Percentiles rank a stretch among this genome's conserved stretches.
These are phyloP conservation scores for Parmelia sp. DNA, from an alignment of 495 filamentous ascomycete genomes.

Conservation along the genomic window DNA sequence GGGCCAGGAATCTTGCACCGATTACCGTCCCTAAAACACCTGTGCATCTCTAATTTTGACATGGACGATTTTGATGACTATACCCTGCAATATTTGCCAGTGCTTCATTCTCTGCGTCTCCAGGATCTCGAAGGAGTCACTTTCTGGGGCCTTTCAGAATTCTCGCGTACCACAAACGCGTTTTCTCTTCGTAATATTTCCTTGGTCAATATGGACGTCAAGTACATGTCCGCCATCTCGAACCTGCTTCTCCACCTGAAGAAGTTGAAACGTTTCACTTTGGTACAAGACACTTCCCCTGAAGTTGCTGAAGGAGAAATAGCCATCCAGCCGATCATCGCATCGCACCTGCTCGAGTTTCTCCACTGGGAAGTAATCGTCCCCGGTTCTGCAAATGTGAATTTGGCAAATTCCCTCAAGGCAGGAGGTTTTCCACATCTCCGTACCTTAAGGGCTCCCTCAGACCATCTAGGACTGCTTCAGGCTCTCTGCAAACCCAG, in stretches of 20 bases:
- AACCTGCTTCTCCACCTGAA: slow-evolving; percentile 64
- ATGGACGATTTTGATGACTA: slow-evolving; percentile 65
- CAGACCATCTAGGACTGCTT: slow-evolving; percentile 65
- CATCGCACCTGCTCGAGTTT: slow-evolving; percentile 56
- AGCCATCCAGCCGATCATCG: slow-evolving; percentile 63
- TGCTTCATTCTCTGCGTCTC: slow-evolving; percentile 66
- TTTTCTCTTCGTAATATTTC: slow-evolving; percentile 53
- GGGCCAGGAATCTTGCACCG: slow-evolving; percentile 42
- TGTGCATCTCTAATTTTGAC: slow-evolving; percentile 69
- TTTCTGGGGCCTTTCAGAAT: slow-evolving; percentile 66
- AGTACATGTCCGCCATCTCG: slow-evolving; percentile 63
- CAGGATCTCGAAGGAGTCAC: slow-evolving; percentile 72
- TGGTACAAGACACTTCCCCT: slow-evolving; percentile 62
- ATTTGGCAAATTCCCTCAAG: slow-evolving; percentile 67
- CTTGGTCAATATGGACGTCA: slow-evolving; percentile 59
- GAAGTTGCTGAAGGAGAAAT: slow-evolving; percentile 43
- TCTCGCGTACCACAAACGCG: slow-evolving; percentile 54
- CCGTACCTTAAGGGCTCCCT: slow-evolving; percentile 60
- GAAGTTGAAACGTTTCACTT: slow-evolving; percentile 56
- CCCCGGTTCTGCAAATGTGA: slow-evolving; percentile 53
- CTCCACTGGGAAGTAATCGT: slow-evolving; percentile 76
- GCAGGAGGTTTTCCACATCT: slow-evolving; percentile 66
- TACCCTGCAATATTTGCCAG: slow-evolving; percentile 62
- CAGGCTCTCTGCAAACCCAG: slow-evolving; percentile 63
- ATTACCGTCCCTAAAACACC: slow-evolving; percentile 62